These are phyloP conservation scores for Rosa chinensis DNA, from an alignment of 306 rosid genomes.

Conservation along the genomic window DNA sequence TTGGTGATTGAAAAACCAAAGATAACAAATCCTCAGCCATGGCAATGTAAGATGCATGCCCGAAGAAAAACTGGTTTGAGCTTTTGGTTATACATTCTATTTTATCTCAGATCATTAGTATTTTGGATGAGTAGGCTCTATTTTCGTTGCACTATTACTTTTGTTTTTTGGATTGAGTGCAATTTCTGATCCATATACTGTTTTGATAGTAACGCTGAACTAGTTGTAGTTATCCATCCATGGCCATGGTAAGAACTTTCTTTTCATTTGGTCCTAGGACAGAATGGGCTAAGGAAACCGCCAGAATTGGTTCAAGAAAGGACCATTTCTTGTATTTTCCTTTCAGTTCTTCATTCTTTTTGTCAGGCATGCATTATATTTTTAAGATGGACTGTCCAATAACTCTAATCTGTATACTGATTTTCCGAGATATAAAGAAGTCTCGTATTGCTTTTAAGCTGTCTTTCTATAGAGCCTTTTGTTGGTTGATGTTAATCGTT, in stretches of 20 bases:
- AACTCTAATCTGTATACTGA: background rate
- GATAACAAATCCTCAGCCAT: constrained; percentile 41
- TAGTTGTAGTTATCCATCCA: constrained; percentile 24
- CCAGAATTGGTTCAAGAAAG: constrained; percentile 20
- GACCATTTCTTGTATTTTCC: constrained; percentile 11
- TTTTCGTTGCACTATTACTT: constrained; percentile 29
- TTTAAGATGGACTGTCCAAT: background rate
- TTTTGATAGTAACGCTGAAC: constrained; percentile 33
- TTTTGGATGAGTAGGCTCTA: constrained; percentile 42
- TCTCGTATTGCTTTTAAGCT: background rate
- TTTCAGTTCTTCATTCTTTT: background rate
- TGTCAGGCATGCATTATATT: background rate
- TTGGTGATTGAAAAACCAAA: constrained; percentile 20
- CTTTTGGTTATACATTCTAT: constrained; percentile 36
- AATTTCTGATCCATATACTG: constrained; percentile 33
- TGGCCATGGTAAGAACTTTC: constrained; percentile 21
- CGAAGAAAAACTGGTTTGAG: constrained; percentile 36
- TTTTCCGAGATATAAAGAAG: background rate
- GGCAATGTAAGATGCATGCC: constrained; percentile 53
- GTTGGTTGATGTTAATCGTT: background rate
- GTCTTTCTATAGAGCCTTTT: background rate
- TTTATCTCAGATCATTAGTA: constrained; percentile 36
- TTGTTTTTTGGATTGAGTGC: constrained; percentile 34
- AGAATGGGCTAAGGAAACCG: constrained; percentile 3
- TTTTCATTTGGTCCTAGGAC: background rate